Evolutionary conservation across 2,329 filamentous ascomycete species (phyloP).

Genomic region (Neofusicoccum parvum): DNA sequence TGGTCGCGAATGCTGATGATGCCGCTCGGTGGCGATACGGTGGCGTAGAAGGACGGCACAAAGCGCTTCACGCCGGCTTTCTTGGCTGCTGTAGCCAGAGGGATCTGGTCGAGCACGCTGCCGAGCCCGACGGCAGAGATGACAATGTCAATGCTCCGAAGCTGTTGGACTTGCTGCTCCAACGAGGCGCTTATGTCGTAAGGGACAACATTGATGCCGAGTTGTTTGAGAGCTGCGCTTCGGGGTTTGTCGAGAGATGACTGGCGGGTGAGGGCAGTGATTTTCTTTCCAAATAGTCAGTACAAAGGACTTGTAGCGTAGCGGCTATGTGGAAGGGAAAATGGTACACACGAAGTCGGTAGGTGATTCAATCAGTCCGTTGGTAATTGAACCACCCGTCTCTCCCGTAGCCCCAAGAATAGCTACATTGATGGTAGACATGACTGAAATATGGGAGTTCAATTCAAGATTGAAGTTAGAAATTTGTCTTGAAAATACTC

Average conservation of each 20-base stretch:
- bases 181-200: conserved; percentile 47
- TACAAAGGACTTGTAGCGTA: background rate
- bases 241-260: background rate
- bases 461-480: too few species aligned
- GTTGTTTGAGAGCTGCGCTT: background rate
- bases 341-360: background rate
- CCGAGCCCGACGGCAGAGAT: conserved; percentile 31
- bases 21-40: conserved; percentile 47
- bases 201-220: conserved; percentile 47
- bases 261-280: background rate
- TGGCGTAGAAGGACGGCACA: conserved; percentile 35
- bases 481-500: too few species aligned
- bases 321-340: background rate
- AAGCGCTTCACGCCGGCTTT: conserved; percentile 35
- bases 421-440: conserved; percentile 31
- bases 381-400: conserved; percentile 44
- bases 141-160: conserved; percentile 42
- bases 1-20: conserved; percentile 46
- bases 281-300: background rate
- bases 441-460: background rate
- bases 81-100: conserved; percentile 32
- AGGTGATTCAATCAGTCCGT: conserved; percentile 37
- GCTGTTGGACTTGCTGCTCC: conserved; percentile 45
- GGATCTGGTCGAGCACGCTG: conserved; percentile 28
- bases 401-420: conserved; percentile 48